Percentiles rank a stretch among this genome's conserved stretches.
Evolutionary conservation across 768 basidiomycete species (phyloP).

Genomic region (Termitomyces sp.): DNA sequence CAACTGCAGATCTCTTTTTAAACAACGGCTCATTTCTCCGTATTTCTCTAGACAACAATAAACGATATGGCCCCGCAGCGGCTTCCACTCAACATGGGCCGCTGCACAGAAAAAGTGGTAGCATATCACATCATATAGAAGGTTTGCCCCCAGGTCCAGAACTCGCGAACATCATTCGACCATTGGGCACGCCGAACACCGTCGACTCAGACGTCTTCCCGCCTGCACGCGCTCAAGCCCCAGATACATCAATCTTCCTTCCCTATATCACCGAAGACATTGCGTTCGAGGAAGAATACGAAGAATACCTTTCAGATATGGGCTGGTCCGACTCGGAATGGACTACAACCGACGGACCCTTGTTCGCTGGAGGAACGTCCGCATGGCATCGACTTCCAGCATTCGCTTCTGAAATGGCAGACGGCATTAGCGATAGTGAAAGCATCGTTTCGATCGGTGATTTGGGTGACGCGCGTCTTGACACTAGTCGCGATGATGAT

Average conservation of each 20-base stretch:
- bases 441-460: conserved; percentile 90
- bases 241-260: conserved; percentile 77
- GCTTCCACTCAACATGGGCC: conserved; percentile 45
- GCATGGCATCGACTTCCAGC: conserved; percentile 84
- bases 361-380: conserved; percentile 34
- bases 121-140: conserved; percentile 78
- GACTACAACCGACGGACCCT: conserved; percentile 28
- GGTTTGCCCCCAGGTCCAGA: conserved; percentile 73
- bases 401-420: conserved; percentile 75
- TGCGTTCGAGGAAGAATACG: conserved; percentile 95
- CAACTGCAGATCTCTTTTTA: conserved; percentile 1
- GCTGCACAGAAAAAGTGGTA: conserved; percentile 72
- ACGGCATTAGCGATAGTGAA: conserved; percentile 91
- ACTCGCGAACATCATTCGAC: conserved; percentile 67
- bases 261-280: conserved; percentile 93
- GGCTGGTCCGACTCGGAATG: conserved; percentile 63
- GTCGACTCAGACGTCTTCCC: conserved; percentile 94
- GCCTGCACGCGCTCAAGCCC: conserved; percentile 81
- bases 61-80: conserved; percentile 71
- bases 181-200: conserved; percentile 68
- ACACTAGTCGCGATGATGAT: conserved; percentile 57
- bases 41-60: conserved; percentile 68
- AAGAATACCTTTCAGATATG: conserved; percentile 89
- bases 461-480: conserved; percentile 69
- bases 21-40: not conserved